These are phyloP conservation scores for Talaromyces sp. DNA, from an alignment of 2,329 filamentous ascomycete genomes.

Conservation along the genomic window DNA sequence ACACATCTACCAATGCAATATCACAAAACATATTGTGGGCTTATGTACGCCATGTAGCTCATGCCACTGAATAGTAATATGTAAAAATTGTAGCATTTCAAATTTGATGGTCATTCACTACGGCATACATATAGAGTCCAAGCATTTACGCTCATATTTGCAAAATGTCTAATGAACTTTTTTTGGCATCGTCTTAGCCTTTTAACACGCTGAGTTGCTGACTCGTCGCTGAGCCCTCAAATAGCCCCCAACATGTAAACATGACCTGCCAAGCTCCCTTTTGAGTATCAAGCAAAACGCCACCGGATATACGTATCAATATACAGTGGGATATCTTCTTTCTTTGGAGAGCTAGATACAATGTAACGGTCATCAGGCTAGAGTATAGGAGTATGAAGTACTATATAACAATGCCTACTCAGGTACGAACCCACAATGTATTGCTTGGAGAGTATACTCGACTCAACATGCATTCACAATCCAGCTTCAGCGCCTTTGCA, in stretches of 20 bases:
- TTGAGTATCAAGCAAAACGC: background rate
- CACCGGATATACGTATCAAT: background rate
- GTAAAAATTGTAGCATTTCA: background rate
- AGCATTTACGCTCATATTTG: background rate
- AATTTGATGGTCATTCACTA: background rate
- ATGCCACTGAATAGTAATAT: background rate
- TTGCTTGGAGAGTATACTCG: background rate
- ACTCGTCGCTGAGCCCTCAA: background rate
- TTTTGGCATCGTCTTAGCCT: background rate
- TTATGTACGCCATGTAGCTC: background rate
- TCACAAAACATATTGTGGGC: background rate
- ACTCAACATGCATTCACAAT: background rate
- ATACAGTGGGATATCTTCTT: background rate
- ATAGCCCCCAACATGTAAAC: background rate
- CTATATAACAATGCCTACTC: background rate
- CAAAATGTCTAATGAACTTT: background rate
- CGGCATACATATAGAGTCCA: background rate
- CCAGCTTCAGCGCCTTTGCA: background rate
- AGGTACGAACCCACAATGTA: background rate
- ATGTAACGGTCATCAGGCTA: background rate
- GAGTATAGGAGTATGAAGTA: background rate
- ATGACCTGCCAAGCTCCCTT: background rate
- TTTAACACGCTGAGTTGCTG: background rate
- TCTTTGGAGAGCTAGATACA: background rate
- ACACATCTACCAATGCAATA: background rate